Base-by-base conservation (phyloP, 805 yeast species). In the Zygotorulaspora florentina region DNA sequence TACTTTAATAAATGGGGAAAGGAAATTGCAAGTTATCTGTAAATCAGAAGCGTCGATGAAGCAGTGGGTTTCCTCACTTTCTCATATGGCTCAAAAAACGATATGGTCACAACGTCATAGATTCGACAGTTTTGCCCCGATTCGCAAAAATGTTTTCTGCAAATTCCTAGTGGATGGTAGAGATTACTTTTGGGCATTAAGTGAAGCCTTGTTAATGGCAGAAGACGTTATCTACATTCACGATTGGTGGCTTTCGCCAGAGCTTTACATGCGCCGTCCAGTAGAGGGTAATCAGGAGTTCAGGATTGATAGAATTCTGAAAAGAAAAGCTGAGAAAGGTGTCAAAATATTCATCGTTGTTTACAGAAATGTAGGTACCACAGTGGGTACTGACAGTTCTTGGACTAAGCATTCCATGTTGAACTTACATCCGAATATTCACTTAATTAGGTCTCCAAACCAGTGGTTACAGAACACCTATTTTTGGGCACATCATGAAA, bases 401-500 rank as follows among this genome's bases (percentile, higher is more conserved):
- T 93, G 95, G 81, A 87, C 98, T 0, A 93, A 93, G 62, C 97
- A 93, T 59, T 88, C 97, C 0, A 74, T 93, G 59, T 73, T 95
- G 42, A 88, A 85, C 43, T 70, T 93, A 35, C 89, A 91, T 65
- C 83, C 81, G 20, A 93, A 93, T 60, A 80, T 93, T 41, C 91
- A 87, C 65, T 89, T 91, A 11, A 77, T 93, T 50, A 78, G 99
- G 55, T 90, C 97, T 0, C 99, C 99, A 4, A 90, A 93, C 56
- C 99, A 93, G 64, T 79, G 93, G 62, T 69, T 87, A 44, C 97
- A 93, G 62, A 87, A 87, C 55, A 91, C 96, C 0, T 85, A 81
- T 58, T 95, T 93, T 63, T 93, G 99, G 99, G 99, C 99, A 0
- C 99, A 93, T 69, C 99, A 93, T 69, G 99, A 93, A 60, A 93